These are phyloP conservation scores for Verticillium nonalfalfae DNA, from an alignment of 2,329 filamentous ascomycete species.

Conservation along the genomic window DNA sequence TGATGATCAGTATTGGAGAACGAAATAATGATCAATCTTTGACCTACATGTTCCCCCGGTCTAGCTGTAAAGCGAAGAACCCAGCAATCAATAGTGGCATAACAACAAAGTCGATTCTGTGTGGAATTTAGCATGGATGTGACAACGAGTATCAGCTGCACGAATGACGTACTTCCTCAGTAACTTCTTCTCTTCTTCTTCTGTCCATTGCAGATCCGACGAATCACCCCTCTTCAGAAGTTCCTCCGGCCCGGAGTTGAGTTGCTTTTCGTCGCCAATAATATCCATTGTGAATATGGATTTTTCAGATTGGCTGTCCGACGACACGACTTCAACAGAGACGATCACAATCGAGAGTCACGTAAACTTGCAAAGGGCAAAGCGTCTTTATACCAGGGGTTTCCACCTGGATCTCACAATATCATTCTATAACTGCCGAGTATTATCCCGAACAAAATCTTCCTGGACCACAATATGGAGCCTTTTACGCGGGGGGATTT, in stretches of 20 bases:
- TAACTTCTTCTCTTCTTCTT: slow-evolving; percentile 19
- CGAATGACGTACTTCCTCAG: slow-evolving; percentile 17
- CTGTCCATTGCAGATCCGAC: slow-evolving; percentile 11
- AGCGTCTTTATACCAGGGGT: not conserved
- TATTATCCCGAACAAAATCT: not conserved
- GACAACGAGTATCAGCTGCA: no score
- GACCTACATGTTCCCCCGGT: slow-evolving; percentile 25
- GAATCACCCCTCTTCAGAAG: not conserved
- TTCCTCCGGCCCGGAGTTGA: not conserved
- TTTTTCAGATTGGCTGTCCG: not conserved
- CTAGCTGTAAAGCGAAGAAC: slow-evolving; percentile 35
- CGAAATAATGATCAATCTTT: not conserved
- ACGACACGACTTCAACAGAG: not conserved
- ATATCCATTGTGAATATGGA: not conserved
- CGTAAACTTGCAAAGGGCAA: not conserved
- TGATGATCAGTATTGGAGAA: not conserved
- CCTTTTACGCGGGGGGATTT: not conserved
- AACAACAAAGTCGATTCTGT: slow-evolving; percentile 35
- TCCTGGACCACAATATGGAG: not conserved
- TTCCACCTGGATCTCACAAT: not conserved
- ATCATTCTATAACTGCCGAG: not conserved
- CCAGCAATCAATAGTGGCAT: slow-evolving; percentile 40
- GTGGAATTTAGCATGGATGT: not conserved
- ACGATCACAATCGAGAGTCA: no score
- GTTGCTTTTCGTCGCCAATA: not conserved